Percentiles rank a stretch among this genome's conserved stretches.
These are phyloP conservation scores for Corylus heterophylla DNA, from an alignment of 306 rosid genomes.

Conservation along the genomic window DNA sequence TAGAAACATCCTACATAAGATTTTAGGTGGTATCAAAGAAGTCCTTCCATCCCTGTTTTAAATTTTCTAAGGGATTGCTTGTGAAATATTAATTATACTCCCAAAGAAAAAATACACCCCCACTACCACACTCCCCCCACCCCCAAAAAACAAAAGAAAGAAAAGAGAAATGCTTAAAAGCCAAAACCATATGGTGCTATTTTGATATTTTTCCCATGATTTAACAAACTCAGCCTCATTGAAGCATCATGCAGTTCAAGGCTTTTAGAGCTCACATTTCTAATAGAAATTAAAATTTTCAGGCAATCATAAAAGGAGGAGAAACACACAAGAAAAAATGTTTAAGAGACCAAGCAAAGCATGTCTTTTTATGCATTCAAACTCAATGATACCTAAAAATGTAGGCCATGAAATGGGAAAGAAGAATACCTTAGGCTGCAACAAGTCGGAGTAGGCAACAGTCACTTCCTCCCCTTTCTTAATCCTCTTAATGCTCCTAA, in stretches of 20 bases:
- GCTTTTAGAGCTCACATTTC: not conserved
- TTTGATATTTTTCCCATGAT: not conserved
- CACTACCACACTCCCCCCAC: too few species aligned
- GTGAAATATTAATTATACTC: too few species aligned
- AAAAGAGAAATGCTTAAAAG: too few species aligned
- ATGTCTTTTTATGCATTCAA: not conserved
- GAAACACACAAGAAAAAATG: not conserved
- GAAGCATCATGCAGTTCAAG: not conserved
- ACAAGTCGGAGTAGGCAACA: slow-evolving; percentile 69
- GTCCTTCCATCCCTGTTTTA: too few species aligned
- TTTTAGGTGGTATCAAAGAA: too few species aligned
- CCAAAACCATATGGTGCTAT: too few species aligned
- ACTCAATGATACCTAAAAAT: not conserved
- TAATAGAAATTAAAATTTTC: not conserved
- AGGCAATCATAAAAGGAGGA: not conserved
- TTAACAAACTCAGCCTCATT: not conserved
- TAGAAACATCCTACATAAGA: too few species aligned
- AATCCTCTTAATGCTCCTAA: slow-evolving; percentile 79
- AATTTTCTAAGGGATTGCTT: too few species aligned
- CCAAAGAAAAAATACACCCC: too few species aligned
- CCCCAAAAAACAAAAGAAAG: too few species aligned
- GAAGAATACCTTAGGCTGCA: slow-evolving; percentile 68
- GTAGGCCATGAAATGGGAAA: not conserved
- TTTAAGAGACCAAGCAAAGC: not conserved
- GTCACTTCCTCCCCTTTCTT: slow-evolving; percentile 68